Conservation (phyloP, 768 basidiomycete species). For the Kwoniella sp. region DNA sequence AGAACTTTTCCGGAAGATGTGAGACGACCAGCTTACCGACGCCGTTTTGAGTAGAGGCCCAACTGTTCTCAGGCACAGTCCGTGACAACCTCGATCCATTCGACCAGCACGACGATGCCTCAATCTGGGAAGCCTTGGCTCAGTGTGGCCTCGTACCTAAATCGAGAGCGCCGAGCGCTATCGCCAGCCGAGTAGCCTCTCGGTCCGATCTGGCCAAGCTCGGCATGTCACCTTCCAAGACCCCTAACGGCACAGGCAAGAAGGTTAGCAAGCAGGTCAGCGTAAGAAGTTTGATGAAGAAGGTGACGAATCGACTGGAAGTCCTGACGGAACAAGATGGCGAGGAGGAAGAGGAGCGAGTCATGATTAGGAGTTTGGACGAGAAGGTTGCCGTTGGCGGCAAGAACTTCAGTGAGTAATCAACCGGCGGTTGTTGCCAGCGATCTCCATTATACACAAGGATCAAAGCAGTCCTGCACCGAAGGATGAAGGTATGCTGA, state of each 20-base stretch:
- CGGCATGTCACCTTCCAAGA: conserved; percentile 15
- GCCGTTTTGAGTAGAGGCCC: conserved; percentile 33
- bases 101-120: conserved; percentile 48
- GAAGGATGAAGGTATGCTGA: background rate
- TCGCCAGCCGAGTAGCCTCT: conserved; percentile 27
- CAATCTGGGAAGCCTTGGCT: conserved; percentile 46
- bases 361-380: conserved; percentile 53
- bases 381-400: conserved; percentile 57
- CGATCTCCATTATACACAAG: no score
- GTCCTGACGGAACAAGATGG: conserved; percentile 20
- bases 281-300: conserved; percentile 11
- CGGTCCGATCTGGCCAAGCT: conserved; percentile 5
- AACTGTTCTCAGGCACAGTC: conserved; percentile 52
- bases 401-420: conserved; percentile 58
- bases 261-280: conserved; percentile 15
- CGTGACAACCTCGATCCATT: conserved; percentile 57
- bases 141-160: conserved; percentile 48
- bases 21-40: background rate
- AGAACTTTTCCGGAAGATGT: no score
- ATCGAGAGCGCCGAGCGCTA: conserved; percentile 33
- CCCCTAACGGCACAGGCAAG: conserved; percentile 2
- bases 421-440: background rate
- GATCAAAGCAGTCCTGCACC: background rate
- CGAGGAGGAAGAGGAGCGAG: conserved; percentile 44
- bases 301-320: conserved; percentile 5